Evolutionary conservation across 2,329 filamentous ascomycete species (phyloP).

Genomic region (Orbilia blumenaviensis): DNA sequence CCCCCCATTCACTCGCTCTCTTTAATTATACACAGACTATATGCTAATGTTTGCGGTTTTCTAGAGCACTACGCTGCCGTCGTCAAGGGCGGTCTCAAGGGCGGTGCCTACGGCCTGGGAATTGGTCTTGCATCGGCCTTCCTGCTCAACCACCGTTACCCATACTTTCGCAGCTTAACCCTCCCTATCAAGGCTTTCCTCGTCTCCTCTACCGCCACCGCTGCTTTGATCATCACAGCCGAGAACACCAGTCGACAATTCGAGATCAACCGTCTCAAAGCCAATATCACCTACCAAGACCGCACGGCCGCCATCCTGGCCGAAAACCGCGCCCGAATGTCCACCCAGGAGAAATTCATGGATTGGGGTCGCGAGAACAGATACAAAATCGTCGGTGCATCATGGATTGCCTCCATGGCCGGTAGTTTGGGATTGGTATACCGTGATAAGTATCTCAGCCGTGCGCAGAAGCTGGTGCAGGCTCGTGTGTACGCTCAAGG

Average conservation of each 20-base stretch:
- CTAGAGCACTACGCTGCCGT: conserved; percentile 67
- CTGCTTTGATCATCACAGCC: conserved; percentile 85
- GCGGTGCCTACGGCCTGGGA: conserved; percentile 70
- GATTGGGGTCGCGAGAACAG: conserved; percentile 81
- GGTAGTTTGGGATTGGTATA: conserved; percentile 78
- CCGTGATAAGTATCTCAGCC: conserved; percentile 77
- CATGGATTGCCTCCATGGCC: conserved; percentile 83
- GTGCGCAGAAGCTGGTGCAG: conserved; percentile 88
- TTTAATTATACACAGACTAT: not conserved
- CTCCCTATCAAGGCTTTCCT: conserved; percentile 92
- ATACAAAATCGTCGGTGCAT: conserved; percentile 83
- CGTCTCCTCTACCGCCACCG: conserved; percentile 81
- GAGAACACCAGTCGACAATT: conserved; percentile 77
- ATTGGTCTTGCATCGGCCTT: conserved; percentile 55
- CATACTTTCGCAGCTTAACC: conserved; percentile 81
- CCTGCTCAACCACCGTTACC: conserved; percentile 68
- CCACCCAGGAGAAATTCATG: conserved; percentile 66
- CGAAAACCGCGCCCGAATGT: conserved; percentile 68
- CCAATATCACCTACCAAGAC: conserved; percentile 65
- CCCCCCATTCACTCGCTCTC: not conserved
- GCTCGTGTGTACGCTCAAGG: conserved; percentile 94
- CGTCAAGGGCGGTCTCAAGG: conserved; percentile 79
- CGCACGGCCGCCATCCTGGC: conserved; percentile 73
- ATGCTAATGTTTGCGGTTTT: conserved; percentile 53
- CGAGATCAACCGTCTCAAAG: conserved; percentile 66